A percentile compares a stretch with the other conserved stretches of the same genome.
phyloP scores from a whole-genome alignment of 345 rosid species.

The Linum trigynum region DNA sequence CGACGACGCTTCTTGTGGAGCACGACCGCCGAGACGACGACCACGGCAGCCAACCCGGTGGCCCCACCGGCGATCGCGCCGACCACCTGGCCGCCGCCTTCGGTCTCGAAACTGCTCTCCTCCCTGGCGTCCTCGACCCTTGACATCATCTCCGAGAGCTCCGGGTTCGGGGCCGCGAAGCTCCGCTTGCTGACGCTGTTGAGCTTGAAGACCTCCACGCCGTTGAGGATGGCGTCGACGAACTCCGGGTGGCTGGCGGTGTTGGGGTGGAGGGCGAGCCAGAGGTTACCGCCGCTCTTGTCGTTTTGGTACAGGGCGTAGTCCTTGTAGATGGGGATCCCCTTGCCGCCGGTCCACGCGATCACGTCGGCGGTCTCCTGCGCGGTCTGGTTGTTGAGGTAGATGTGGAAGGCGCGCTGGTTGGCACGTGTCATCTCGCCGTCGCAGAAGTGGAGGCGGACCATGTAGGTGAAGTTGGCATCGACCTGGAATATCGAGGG shows the following conservation, averaged over 20 bases:
- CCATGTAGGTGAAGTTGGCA: conserved; percentile 16
- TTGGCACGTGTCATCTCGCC: conserved; percentile 4
- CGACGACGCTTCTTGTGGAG: conserved; percentile 12
- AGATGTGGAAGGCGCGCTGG: conserved; percentile 21
- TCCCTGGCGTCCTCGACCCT: conserved; percentile 3
- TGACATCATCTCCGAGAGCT: conserved; percentile 13
- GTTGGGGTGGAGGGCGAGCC: conserved; percentile 23
- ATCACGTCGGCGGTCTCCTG: conserved; percentile 20
- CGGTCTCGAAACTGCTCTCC: conserved; percentile 11
- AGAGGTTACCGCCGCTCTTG: conserved; percentile 12
- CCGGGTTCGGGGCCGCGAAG: conserved; percentile 22
- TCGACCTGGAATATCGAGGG: conserved; percentile 17
- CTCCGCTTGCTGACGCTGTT: conserved; percentile 9
- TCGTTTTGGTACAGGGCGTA: conserved; percentile 11
- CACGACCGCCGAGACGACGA: conserved; percentile 9
- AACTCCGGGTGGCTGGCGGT: conserved; percentile 16
- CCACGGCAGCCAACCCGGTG: conserved; percentile 11
- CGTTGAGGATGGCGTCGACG: conserved; percentile 20
- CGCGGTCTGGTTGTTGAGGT: conserved; percentile 21
- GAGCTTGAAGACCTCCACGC: conserved; percentile 20
- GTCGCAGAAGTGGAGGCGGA: conserved; percentile 23
- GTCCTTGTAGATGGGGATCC: conserved; percentile 21
- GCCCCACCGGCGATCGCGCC: conserved; percentile 16
- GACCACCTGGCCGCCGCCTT: conserved; percentile 2
- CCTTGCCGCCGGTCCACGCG: conserved; percentile 17